A percentile compares a stretch with the other conserved stretches of the same genome.
phyloP scores from a whole-genome alignment of 2,329 filamentous ascomycete genomes.

The Diaporthe eres region DNA sequence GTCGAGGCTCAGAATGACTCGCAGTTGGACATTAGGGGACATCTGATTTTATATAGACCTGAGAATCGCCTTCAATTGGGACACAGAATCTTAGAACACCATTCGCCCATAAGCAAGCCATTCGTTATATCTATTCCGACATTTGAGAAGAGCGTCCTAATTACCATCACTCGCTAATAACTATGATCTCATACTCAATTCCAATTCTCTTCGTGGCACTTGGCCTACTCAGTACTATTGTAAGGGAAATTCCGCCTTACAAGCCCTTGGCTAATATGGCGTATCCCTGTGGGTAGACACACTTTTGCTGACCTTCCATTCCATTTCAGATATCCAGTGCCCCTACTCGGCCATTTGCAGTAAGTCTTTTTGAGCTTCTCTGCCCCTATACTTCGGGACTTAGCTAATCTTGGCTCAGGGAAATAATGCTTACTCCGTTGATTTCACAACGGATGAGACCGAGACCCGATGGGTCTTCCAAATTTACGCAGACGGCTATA shows the following conservation, averaged over 20 bases:
- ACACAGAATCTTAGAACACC: neutral
- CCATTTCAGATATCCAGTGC: neutral
- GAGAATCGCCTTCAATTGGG: neutral
- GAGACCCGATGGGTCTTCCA: neutral
- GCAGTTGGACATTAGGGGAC: neutral
- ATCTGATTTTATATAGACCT: neutral
- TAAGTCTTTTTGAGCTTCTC: neutral
- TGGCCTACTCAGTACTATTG: neutral
- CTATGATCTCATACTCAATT: neutral
- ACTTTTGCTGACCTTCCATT: neutral
- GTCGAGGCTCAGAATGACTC: slow-evolving; percentile 3
- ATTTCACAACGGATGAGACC: neutral
- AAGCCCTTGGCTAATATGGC: neutral
- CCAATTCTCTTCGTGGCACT: neutral
- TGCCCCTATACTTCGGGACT: neutral
- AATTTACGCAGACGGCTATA: slow-evolving; percentile 7
- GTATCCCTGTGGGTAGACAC: neutral
- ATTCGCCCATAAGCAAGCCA: neutral
- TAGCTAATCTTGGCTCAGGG: neutral
- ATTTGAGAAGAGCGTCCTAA: neutral
- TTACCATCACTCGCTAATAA: neutral
- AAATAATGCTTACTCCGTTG: slow-evolving; percentile 1
- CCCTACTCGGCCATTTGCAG: slow-evolving; percentile 4
- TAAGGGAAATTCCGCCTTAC: neutral
- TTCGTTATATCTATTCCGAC: neutral